Evolutionary conservation across 2,329 filamentous ascomycete species (phyloP), one percentile per base, ranked within the genome.

Genomic region (Leptographium radiaticola): DNA sequence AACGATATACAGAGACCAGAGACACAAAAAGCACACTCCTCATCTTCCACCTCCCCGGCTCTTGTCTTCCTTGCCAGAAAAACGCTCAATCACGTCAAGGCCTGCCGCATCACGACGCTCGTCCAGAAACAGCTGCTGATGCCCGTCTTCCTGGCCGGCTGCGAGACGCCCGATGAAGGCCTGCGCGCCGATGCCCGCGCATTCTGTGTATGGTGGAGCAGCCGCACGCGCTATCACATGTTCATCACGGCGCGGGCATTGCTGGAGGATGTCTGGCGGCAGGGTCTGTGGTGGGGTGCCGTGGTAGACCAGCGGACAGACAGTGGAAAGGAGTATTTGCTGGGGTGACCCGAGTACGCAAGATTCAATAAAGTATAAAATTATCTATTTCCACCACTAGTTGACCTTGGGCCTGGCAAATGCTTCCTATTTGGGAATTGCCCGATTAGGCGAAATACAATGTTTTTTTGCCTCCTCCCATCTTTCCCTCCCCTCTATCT

Each of bases 61-160:
- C 51, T 67, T 6, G 59, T 61, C 13, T 59, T 60, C 20, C 51
- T 67, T 6, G 59, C 62, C 0, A 64, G 66, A 12, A 58, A 57
- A n/a, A 64, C 61, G 1, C 58, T 69, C 43, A 62, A 64, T 40
- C 61, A 65, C 56, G 61, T 65, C n/a, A 54, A 59, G 7, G 62
- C 61, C 18, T 67, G 65, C 52, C 59, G 64, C 10, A 55, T 53
- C 15, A 63, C 59, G 12, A 61, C 59, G 0, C 61, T 65, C 46
- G 59, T 64, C 0, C 66, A 68, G 54, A 69, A 69, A 51, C 67
- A 69, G 45, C 57, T 69, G 0, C 61, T 70, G 3, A 59, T 70
- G 1, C 67, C 67, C 0, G 61, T 68, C 0, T 69, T 70, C 38
- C 54, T 70, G 0, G 66, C 66, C 0, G 66, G 62, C 2, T 61